A percentile compares a stretch with the other conserved stretches of the same genome.
Conservation (phyloP, 2,329 filamentous ascomycete genomes). For the Aspergillus sojae region DNA sequence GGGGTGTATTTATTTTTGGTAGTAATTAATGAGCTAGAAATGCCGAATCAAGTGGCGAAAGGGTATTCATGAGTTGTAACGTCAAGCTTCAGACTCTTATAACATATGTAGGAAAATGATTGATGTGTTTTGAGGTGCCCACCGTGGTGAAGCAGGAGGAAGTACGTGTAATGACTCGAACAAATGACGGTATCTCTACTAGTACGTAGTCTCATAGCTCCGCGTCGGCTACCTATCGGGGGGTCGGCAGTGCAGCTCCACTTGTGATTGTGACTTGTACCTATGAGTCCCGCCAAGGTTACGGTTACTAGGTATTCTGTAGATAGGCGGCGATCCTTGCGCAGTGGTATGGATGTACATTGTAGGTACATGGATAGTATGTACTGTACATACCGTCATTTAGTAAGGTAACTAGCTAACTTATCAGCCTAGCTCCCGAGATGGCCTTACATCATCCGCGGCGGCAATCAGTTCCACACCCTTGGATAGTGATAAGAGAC, state of each 20-base stretch:
- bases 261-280: not conserved
- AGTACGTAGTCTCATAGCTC: not conserved
- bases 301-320: not conserved
- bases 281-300: not conserved
- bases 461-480: not conserved
- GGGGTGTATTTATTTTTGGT: slow-evolving; percentile 3
- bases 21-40: slow-evolving; percentile 14
- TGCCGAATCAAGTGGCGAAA: slow-evolving; percentile 25
- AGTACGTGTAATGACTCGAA: not conserved
- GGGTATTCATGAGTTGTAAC: slow-evolving; percentile 32
- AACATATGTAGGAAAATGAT: slow-evolving; percentile 21
- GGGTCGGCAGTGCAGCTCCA: not conserved
- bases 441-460: slow-evolving; percentile 18
- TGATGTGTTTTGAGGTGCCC: slow-evolving; percentile 7
- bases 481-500: too few relatives aligned
- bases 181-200: not conserved
- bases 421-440: not conserved
- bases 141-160: not conserved
- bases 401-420: not conserved
- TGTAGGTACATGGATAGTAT: too few relatives aligned
- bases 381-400: not conserved
- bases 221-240: not conserved
- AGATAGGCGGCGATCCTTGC: not conserved
- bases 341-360: not conserved
- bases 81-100: slow-evolving; percentile 27